These are phyloP conservation scores for Penicillium robsamsonii DNA, from an alignment of 495 filamentous ascomycete genomes.

Conservation along the genomic window DNA sequence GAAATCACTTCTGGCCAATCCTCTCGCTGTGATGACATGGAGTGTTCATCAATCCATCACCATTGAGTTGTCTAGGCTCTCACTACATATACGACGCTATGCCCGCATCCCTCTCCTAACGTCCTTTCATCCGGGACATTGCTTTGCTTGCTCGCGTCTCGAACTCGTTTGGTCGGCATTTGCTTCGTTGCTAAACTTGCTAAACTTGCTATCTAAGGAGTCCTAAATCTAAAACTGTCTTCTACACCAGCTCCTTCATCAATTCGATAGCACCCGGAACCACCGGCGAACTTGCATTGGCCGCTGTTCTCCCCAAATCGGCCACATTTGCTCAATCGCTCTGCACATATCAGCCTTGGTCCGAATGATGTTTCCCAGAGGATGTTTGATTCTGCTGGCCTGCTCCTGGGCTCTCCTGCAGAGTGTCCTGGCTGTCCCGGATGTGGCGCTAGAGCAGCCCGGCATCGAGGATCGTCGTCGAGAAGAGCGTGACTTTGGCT, in stretches of 20 bases:
- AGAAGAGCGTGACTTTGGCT: constrained; percentile 5
- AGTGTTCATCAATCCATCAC: constrained; percentile 21
- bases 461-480: background rate
- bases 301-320: background rate
- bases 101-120: background rate
- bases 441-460: constrained; percentile 4
- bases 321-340: background rate
- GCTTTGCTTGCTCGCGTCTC: background rate
- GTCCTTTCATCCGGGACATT: background rate
- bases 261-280: background rate
- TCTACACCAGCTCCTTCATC: background rate
- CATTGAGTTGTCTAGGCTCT: background rate
- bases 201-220: constrained; percentile 1
- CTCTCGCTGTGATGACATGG: constrained; percentile 26
- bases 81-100: constrained; percentile 24
- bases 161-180: background rate
- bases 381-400: constrained; percentile 18
- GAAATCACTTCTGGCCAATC: constrained; percentile 9
- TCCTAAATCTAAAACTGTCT: background rate
- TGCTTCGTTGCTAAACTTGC: constrained; percentile 3
- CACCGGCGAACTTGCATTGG: constrained; percentile 4
- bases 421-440: constrained; percentile 7
- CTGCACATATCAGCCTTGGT: background rate
- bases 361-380: constrained; percentile 19
- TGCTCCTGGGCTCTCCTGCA: constrained; percentile 19